Percentiles rank a stretch among this genome's conserved stretches.
phyloP scores from a whole-genome alignment of 139 green algal species.

The Chlamydomonas sphaeroides region DNA sequence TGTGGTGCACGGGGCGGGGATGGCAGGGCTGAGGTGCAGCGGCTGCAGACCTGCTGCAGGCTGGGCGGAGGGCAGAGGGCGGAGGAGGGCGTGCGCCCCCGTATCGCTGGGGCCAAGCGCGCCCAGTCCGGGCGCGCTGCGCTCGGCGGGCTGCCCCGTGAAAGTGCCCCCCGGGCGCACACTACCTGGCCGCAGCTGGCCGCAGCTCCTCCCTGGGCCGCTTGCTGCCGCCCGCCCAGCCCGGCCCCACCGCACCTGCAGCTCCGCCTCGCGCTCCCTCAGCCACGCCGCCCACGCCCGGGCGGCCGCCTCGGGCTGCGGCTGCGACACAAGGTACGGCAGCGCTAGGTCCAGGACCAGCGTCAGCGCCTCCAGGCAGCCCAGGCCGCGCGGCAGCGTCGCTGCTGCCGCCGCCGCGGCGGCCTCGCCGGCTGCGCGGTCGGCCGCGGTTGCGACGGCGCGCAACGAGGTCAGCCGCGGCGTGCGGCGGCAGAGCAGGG shows the following conservation, averaged over 20 bases:
- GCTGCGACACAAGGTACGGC: background rate
- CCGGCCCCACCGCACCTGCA: background rate
- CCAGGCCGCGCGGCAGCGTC: background rate
- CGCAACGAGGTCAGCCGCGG: background rate
- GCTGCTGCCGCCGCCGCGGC: background rate
- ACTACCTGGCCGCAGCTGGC: background rate
- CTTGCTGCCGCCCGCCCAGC: background rate
- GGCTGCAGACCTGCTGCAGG: background rate
- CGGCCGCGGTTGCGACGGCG: background rate
- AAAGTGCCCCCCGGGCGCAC: background rate
- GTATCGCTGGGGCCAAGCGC: no score
- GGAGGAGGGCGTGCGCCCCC: no score
- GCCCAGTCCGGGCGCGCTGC: background rate
- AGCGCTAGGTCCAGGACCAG: background rate
- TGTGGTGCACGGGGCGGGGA: no score
- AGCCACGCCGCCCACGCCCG: constrained; percentile 22
- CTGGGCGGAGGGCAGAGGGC: background rate
- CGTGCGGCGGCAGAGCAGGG: background rate
- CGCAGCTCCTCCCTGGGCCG: background rate
- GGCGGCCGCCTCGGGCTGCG: background rate
- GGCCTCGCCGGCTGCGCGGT: background rate
- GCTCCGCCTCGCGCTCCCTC: background rate
- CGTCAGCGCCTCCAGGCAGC: background rate
- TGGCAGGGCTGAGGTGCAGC: no score
- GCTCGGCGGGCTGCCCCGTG: no score